Conservation (phyloP, 805 yeast genomes). For the Isabelozyma pseudorhagii region DNA sequence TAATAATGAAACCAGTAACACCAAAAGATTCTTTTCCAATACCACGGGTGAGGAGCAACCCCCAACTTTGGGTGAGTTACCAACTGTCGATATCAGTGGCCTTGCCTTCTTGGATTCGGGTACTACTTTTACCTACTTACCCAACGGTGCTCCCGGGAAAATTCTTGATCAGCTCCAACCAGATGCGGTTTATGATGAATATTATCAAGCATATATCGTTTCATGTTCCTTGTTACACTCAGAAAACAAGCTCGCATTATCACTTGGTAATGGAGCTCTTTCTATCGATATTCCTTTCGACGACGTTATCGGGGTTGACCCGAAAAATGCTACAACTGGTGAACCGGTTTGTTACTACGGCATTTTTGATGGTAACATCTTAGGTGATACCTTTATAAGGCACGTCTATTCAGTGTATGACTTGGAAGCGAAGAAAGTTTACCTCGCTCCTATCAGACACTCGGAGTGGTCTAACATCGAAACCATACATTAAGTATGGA, state of each 20-base stretch:
- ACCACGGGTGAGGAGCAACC: not conserved
- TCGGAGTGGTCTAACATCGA: conserved; percentile 12
- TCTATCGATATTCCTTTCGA: conserved; percentile 13
- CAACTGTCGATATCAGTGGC: conserved; percentile 2
- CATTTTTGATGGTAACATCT: conserved; percentile 10
- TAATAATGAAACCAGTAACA: conserved; percentile 10
- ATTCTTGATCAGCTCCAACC: conserved; percentile 1
- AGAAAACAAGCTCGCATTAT: conserved; percentile 7
- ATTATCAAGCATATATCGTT: conserved; percentile 5
- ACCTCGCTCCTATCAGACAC: conserved; percentile 20
- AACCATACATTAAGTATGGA: conserved; percentile 5
- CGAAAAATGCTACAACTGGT: conserved; percentile 7
- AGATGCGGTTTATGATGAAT: conserved; percentile 5
- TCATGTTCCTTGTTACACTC: conserved; percentile 10
- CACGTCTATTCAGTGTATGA: conserved; percentile 23
- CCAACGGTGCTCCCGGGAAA: conserved; percentile 15
- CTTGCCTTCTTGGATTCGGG: conserved; percentile 58
- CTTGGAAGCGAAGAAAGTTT: conserved; percentile 19
- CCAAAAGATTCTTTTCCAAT: not conserved
- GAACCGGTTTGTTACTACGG: conserved; percentile 15
- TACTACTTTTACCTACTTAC: conserved; percentile 49
- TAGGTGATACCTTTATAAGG: conserved; percentile 28
- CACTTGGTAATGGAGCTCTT: not conserved
- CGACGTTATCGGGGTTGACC: conserved; percentile 8
- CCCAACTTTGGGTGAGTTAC: not conserved